These are phyloP conservation scores for Camelina hispida DNA, from an alignment of 345 rosid species.

Conservation along the genomic window DNA sequence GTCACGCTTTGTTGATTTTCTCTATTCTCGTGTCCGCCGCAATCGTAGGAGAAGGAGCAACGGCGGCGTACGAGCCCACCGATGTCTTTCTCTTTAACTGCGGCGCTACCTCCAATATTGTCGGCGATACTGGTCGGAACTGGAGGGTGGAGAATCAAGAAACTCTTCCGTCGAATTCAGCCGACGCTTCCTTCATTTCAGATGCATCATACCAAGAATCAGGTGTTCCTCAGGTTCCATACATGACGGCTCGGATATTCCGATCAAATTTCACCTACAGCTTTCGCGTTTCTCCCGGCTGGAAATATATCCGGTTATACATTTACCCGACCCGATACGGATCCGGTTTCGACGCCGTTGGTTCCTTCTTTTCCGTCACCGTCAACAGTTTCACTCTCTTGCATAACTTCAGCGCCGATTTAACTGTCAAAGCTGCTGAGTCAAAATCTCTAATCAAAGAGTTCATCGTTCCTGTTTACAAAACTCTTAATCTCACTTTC, in stretches of 20 bases:
- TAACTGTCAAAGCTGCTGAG: constrained; percentile 5
- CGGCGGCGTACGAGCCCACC: no score
- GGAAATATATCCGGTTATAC: constrained; percentile 42
- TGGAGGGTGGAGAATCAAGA: no score
- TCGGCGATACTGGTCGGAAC: no score
- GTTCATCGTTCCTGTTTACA: constrained; percentile 26
- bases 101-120: no score
- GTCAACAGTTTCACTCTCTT: constrained; percentile 45
- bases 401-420: constrained; percentile 43
- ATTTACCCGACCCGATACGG: constrained; percentile 39
- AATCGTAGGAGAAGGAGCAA: no score
- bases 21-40: no score
- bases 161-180: no score
- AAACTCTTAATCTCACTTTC: constrained; percentile 46
- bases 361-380: constrained; percentile 34
- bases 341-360: neutral
- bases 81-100: no score
- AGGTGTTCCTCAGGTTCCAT: no score
- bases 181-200: no score
- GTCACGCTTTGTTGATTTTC: no score
- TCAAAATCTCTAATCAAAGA: constrained; percentile 2
- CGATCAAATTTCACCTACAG: constrained; percentile 26
- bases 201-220: no score
- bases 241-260: constrained; percentile 43
- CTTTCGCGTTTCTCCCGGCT: constrained; percentile 37